Base-by-base conservation (phyloP, 352 stramenopile genomes). In the Thalassiosira hispida region DNA sequence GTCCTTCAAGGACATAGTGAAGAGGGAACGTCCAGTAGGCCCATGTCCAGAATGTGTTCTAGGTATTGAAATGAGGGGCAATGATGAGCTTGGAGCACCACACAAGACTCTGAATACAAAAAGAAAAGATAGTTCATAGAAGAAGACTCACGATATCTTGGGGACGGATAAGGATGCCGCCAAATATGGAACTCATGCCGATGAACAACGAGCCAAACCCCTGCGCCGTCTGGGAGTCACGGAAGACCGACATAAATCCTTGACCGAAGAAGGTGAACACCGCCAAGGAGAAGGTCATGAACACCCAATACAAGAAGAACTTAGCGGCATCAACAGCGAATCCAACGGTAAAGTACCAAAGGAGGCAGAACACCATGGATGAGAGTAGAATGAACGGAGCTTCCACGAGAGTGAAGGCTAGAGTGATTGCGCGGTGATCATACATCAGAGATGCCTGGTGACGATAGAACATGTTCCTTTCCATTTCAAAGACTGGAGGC, bases 371-470 rank as follows among this genome's bases (percentile, higher is more conserved):
- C 23, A 93, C 71, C 23, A 90, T 59, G 8, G 72, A 84, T 16
- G 90, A 80, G 33, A 90, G 60, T 14, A 94, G 60, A 23, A 96
- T 89, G 68, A 96, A 97, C 31, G 95, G 95, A 33, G 96, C 65
- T 85, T 98, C 95, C 0, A 88, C 86, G 29, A 98, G 27, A 9
- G 91, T 95, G 55, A 90, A 93, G 8, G 91, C 90, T 7, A 96
- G 55, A 44, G 86, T 87, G 52, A 98, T 96, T 74, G 94, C 93
- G 1, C 91, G 68, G 27, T 92, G 79, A 18, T 93, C 89, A 31
- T 98, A 98, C 69, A 96, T 98, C 74, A 95, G 77, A 16, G 94
- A 90, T 14, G 93, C 90, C 25, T 96, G 94, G 77, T 98, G 95
- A 5, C 95, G 88, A 87, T 98, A 98, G 78, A 96, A 98, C 44